phyloP scores from a whole-genome alignment of 495 filamentous ascomycete species.

The Xylaria acuta region DNA sequence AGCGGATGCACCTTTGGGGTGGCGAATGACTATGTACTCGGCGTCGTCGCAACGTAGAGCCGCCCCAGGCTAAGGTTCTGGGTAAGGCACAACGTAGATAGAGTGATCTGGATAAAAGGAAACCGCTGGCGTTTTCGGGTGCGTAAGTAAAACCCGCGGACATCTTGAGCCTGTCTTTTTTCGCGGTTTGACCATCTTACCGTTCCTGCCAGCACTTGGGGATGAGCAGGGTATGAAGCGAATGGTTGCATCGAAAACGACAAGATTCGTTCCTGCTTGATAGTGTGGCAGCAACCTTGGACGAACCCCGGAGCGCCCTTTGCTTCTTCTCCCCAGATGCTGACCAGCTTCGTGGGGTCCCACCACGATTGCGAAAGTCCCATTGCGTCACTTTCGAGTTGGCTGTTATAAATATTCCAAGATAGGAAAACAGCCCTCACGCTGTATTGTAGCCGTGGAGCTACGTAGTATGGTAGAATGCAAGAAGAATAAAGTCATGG shows the following conservation, averaged over 20 bases:
- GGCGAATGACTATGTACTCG: constrained; percentile 8
- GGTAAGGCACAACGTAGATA: constrained; percentile 2
- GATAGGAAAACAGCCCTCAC: not conserved
- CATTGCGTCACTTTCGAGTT: not conserved
- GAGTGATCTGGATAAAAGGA: constrained; percentile 17
- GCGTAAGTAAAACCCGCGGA: not conserved
- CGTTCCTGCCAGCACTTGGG: not conserved
- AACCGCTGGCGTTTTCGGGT: not conserved
- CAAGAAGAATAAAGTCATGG: not conserved
- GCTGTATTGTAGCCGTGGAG: not conserved
- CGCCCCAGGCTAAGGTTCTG: constrained; percentile 7
- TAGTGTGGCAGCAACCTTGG: not conserved
- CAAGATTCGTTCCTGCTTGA: not conserved
- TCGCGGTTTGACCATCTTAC: not conserved
- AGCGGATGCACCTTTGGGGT: constrained; percentile 15
- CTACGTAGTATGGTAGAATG: not conserved
- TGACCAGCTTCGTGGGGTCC: not conserved
- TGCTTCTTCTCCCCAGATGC: not conserved
- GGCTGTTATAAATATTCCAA: not conserved
- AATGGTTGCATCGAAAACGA: constrained; percentile 1
- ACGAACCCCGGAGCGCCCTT: not conserved
- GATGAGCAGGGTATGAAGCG: constrained; percentile 8
- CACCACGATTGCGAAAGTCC: not conserved
- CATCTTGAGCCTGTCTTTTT: not conserved
- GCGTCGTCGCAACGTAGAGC: constrained; percentile 11